phyloP scores from a whole-genome alignment of 352 stramenopile species.

The Globisporangium mamillatum region DNA sequence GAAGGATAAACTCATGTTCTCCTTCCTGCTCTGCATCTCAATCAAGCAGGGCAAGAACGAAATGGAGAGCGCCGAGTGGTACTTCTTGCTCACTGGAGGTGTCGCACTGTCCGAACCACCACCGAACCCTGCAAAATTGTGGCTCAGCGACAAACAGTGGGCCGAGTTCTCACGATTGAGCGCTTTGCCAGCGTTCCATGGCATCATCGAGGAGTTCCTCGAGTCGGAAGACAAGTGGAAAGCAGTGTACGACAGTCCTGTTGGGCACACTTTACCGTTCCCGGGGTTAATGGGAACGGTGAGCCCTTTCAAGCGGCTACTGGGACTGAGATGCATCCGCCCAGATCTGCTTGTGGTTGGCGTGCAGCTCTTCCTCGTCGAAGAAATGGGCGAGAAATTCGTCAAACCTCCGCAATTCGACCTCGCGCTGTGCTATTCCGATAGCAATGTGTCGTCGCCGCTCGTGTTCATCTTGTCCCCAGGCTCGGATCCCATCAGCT shows the following conservation, averaged over 20 bases:
- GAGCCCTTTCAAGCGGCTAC: slow-evolving; percentile 68
- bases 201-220: slow-evolving; percentile 83
- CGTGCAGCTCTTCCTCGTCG: slow-evolving; percentile 89
- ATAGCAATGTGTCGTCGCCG: slow-evolving; percentile 82
- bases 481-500: slow-evolving; percentile 89
- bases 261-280: slow-evolving; percentile 79
- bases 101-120: slow-evolving; percentile 87
- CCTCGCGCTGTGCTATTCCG: slow-evolving; percentile 82
- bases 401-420: slow-evolving; percentile 91
- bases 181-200: slow-evolving; percentile 69
- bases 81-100: slow-evolving; percentile 93
- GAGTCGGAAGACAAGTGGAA: slow-evolving; percentile 82
- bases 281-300: slow-evolving; percentile 59
- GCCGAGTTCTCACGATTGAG: slow-evolving; percentile 90
- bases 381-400: slow-evolving; percentile 89
- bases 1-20: slow-evolving; percentile 94
- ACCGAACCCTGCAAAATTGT: slow-evolving; percentile 87
- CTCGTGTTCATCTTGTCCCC: slow-evolving; percentile 93
- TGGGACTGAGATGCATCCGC: slow-evolving; percentile 80
- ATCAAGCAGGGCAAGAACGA: slow-evolving; percentile 82
- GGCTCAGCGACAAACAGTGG: slow-evolving; percentile 93
- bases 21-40: slow-evolving; percentile 86
- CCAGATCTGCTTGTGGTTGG: slow-evolving; percentile 86
- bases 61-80: slow-evolving; percentile 87
- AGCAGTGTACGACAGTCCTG: slow-evolving; percentile 82